phyloP scores from a whole-genome alignment of 176 grass and related monocot species.

The Hyparrhenia diplandra region DNA sequence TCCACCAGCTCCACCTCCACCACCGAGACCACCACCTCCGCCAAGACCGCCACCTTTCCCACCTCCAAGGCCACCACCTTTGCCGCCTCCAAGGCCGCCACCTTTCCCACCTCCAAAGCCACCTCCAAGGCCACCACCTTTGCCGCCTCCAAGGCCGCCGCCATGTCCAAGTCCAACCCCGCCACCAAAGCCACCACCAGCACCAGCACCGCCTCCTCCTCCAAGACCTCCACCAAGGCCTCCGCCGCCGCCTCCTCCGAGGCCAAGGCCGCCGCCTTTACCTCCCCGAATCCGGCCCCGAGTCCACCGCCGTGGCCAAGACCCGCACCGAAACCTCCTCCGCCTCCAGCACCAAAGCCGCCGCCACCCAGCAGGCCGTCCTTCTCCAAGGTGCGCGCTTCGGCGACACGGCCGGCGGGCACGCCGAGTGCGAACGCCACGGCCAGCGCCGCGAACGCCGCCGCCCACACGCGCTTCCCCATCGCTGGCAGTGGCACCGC shows the following conservation, averaged over 20 bases:
- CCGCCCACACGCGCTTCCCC: not conserved
- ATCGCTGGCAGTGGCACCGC: not conserved
- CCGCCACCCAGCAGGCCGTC: conserved; percentile 25
- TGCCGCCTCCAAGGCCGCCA: not conserved
- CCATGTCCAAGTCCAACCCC: not conserved
- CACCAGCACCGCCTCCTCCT: not conserved
- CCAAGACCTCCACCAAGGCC: not conserved
- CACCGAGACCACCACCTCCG: not conserved
- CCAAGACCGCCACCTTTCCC: not conserved
- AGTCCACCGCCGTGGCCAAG: not conserved
- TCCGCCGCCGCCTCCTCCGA: not conserved
- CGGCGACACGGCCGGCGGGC: not conserved
- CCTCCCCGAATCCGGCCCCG: conserved; percentile 18
- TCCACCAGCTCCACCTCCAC: not conserved
- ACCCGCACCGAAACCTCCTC: not conserved
- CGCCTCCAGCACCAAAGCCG: conserved; percentile 10
- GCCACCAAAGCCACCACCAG: not conserved
- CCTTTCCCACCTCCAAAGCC: not conserved
- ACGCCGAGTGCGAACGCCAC: conserved; percentile 10
- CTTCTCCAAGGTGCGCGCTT: conserved; percentile 36
- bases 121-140: not conserved
- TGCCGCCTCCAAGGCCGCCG: not conserved
- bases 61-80: not conserved
- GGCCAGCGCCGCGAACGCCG: conserved; percentile 1
- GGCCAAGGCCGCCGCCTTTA: conserved; percentile 11